These are phyloP conservation scores for Geotrichum australiense DNA, from an alignment of 1,139 yeast genomes.

Conservation along the genomic window DNA sequence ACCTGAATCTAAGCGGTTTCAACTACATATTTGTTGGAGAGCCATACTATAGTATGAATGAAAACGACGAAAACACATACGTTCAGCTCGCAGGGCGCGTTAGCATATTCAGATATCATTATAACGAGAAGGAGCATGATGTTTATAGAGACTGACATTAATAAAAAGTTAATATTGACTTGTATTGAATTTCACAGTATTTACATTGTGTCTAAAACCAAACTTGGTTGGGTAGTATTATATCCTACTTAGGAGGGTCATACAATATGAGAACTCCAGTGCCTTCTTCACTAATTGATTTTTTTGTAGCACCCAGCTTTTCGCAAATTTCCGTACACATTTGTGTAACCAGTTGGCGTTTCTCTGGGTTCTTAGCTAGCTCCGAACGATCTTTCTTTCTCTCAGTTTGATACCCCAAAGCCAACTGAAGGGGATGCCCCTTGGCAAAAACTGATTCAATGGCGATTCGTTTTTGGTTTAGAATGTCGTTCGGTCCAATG, in stretches of 20 bases:
- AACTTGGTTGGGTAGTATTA: constrained; percentile 18
- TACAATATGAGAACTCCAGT: constrained; percentile 16
- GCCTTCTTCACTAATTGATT: constrained; percentile 27
- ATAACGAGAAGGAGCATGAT: not conserved
- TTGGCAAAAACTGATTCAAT: constrained; percentile 29
- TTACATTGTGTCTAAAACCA: not conserved
- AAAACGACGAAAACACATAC: not conserved
- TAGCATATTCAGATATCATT: constrained; percentile 21
- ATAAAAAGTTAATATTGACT: not conserved
- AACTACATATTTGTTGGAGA: constrained; percentile 39
- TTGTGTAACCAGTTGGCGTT: constrained; percentile 29
- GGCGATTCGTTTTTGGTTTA: constrained; percentile 34
- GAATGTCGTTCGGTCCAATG: constrained; percentile 31
- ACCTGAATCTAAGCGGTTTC: too few relatives aligned
- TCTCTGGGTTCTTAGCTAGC: constrained; percentile 21
- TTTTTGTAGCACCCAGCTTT: constrained; percentile 25
- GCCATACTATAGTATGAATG: constrained; percentile 38
- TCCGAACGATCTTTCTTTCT: constrained; percentile 13
- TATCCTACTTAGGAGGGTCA: constrained; percentile 17
- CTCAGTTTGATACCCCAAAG: constrained; percentile 26
- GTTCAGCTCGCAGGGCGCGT: constrained; percentile 24
- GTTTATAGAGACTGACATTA: not conserved
- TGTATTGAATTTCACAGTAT: not conserved
- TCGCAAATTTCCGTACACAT: constrained; percentile 26
- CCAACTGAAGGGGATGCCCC: constrained; percentile 29